Conservation (phyloP, 495 filamentous ascomycete species). For the Pseudoneurospora amorphoporcata region DNA sequence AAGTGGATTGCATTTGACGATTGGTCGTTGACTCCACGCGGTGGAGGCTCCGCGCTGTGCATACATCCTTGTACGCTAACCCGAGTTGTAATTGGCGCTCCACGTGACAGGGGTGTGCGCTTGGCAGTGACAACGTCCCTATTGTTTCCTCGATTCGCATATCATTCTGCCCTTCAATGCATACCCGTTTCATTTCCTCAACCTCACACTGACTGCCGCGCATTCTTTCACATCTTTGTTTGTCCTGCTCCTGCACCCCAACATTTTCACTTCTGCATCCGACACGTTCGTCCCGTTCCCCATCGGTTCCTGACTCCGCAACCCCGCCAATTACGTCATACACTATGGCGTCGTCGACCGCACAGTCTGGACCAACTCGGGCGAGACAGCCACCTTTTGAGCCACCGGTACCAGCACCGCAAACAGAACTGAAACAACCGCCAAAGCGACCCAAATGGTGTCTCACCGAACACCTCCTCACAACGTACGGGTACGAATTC, state of each 20-base stretch:
- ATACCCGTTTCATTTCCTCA: neutral
- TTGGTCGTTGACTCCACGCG: neutral
- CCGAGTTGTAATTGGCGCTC: neutral
- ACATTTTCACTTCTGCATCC: neutral
- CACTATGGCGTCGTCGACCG: neutral
- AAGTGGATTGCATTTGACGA: neutral
- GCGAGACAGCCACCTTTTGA: neutral
- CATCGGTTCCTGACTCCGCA: neutral
- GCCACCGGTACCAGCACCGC: neutral
- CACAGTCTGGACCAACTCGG: neutral
- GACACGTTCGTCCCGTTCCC: neutral
- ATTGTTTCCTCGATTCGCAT: neutral
- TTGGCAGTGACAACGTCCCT: neutral
- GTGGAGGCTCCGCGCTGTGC: neutral
- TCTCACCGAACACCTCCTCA: conserved; percentile 43
- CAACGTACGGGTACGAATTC: conserved; percentile 30
- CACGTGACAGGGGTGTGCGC: neutral
- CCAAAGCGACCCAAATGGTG: conserved; percentile 15
- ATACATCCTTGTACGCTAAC: neutral
- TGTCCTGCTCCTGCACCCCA: neutral
- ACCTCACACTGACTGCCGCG: neutral
- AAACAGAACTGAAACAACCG: neutral
- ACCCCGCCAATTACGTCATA: neutral
- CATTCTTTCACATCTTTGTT: neutral
- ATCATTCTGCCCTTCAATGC: neutral